Conservation (phyloP, 306 rosid species). For the Rosa chinensis region DNA sequence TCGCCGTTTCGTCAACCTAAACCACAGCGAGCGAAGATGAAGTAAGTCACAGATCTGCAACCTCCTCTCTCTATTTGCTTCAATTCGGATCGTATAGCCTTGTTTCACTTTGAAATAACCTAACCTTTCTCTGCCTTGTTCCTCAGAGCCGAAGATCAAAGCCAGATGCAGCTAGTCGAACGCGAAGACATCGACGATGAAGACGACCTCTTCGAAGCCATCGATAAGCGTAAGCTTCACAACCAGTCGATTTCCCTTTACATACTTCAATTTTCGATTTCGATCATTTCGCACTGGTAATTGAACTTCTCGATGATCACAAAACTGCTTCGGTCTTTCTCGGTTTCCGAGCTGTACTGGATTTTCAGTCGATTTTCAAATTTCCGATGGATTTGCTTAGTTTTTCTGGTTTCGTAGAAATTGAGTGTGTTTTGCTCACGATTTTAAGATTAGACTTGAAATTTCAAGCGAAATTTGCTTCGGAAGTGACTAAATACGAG, state of each 20-base stretch:
- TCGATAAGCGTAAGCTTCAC: constrained; percentile 67
- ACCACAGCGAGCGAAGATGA: constrained; percentile 42
- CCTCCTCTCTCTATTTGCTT: constrained; percentile 24
- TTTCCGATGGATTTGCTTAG: neutral
- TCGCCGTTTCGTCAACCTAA: constrained; percentile 17
- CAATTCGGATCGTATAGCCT: neutral
- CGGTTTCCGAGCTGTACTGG: no score
- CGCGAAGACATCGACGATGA: constrained; percentile 83
- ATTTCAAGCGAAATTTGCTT: neutral
- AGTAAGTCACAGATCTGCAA: constrained; percentile 41
- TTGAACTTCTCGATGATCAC: neutral
- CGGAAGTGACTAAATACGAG: neutral
- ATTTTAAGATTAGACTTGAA: constrained; percentile 7
- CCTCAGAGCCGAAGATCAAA: constrained; percentile 73
- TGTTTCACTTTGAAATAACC: constrained; percentile 3
- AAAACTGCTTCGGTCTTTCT: neutral
- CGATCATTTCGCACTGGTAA: neutral
- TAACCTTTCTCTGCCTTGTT: constrained; percentile 13
- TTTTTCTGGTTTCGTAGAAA: neutral
- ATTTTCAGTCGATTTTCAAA: neutral
- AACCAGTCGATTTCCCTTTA: neutral
- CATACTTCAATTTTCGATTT: neutral
- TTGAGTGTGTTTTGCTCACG: neutral
- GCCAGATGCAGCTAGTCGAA: constrained; percentile 82
- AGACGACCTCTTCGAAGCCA: constrained; percentile 88